Percentiles rank a stretch among this genome's conserved stretches.
These are phyloP conservation scores for Flagelloscypha sp. DNA, from an alignment of 768 basidiomycete species.

Conservation along the genomic window DNA sequence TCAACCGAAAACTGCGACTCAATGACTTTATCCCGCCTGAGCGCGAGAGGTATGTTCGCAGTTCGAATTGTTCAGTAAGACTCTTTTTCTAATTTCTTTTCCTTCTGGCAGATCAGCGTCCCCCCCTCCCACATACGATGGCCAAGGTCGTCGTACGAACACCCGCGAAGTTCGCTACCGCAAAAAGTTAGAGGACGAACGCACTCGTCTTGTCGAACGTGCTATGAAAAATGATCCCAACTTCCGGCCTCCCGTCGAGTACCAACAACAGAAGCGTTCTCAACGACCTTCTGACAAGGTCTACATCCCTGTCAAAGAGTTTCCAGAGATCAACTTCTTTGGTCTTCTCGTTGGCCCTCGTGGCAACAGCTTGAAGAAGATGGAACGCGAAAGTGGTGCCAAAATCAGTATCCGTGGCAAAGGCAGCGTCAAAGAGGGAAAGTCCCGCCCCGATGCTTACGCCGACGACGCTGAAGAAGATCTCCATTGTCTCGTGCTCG, in stretches of 20 bases:
- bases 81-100: constrained; percentile 14
- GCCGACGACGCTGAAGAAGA: constrained; percentile 98
- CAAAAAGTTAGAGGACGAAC: constrained; percentile 89
- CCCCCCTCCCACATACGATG: constrained; percentile 95
- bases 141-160: constrained; percentile 95
- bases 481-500: constrained; percentile 94
- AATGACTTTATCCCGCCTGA: constrained; percentile 97
- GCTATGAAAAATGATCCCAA: constrained; percentile 98
- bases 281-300: constrained; percentile 95
- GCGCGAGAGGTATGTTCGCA: constrained; percentile 64
- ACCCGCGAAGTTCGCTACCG: constrained; percentile 98
- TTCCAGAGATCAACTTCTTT: constrained; percentile 99
- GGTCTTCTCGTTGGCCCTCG: constrained; percentile 96
- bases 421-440: constrained; percentile 98
- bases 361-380: constrained; percentile 98
- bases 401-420: constrained; percentile 99
- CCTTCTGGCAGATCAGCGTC: constrained; percentile 90
- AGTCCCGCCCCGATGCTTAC: constrained; percentile 88
- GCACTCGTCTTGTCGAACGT: constrained; percentile 86
- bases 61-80: constrained; percentile 12
- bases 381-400: constrained; percentile 96
- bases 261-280: constrained; percentile 89
- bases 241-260: constrained; percentile 95
- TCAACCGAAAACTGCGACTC: constrained; percentile 86
- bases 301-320: constrained; percentile 99